Conservation (phyloP, 2,329 filamentous ascomycete genomes). For the Laburnicola sp. region DNA sequence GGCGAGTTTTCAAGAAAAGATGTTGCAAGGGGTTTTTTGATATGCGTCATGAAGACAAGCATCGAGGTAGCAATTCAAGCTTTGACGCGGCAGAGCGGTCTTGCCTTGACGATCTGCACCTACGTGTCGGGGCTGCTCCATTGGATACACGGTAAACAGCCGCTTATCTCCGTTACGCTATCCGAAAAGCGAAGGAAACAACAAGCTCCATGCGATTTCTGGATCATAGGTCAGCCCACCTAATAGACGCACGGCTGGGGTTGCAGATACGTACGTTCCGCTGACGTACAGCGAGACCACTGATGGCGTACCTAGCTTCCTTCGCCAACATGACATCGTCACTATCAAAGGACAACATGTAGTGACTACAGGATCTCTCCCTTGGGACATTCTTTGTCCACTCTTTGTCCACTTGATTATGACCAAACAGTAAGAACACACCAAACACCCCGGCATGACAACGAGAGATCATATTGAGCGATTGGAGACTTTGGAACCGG, state of each 20-base stretch:
- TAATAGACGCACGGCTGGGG: background rate
- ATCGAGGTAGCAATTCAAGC: no score
- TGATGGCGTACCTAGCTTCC: no score
- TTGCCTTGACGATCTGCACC: no score
- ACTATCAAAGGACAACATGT: background rate
- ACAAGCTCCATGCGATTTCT: background rate
- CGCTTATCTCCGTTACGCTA: conserved; percentile 1
- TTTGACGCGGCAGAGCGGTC: no score
- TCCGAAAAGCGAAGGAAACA: conserved; percentile 1
- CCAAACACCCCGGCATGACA: background rate
- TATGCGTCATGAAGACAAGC: no score
- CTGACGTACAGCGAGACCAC: background rate
- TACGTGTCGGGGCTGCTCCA: background rate
- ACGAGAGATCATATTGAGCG: conserved; percentile 15
- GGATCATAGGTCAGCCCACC: background rate
- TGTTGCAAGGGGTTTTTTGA: no score
- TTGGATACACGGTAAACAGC: background rate
- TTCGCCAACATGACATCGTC: background rate
- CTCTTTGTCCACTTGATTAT: background rate
- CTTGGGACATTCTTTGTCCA: background rate
- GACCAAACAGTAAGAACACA: no score
- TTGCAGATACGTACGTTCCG: background rate
- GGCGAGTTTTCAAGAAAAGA: no score
- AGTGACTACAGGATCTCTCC: background rate
- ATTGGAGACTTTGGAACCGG: conserved; percentile 48